Base-by-base conservation (phyloP, 169 alveolate species). In the Plasmodium gonderi region DNA sequence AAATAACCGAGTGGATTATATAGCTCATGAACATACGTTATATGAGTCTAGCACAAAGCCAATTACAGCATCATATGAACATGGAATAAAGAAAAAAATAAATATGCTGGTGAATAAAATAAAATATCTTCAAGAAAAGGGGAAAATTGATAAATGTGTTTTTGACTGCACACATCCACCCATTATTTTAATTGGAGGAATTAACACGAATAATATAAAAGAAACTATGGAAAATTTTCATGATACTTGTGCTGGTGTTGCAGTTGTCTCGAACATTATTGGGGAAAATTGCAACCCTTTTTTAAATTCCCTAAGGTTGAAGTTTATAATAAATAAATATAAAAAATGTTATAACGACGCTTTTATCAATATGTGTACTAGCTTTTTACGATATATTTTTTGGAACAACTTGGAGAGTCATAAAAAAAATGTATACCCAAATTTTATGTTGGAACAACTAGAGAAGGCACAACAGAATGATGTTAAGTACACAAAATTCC, bases 21-120 rank as follows among this genome's bases (percentile, higher is more conserved):
- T 82, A 69, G 92, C 80, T 17, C 92, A 82, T 82, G 92, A 82
- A 68, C 75, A 82, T 40, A 82, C 92, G 11, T 82, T 82, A 45
- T 82, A 82, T 69, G 82, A 82, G n/a, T 69, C 83, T 9, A 82
- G 31, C 1, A 82, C 92, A 7, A 82, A 82, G 54, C 9, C 11
- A 67, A 72, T 68, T 33, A 51, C 60, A 11, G 51, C 81, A 20
- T 67, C 92, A 0, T 40, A 82, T 69, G 60, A 42, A 31, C 76
- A 67, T 3, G 82, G 82, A 26, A 14, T 82, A 33, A 82, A 82
- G 51, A 17, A 82, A 82, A 67, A 82, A 29, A 69, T 82, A 82
- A 5, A 29, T 0, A 82, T n/a, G 9, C 60, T 82, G 23, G 45
- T 26, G 12, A 14, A 75, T 69, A 82, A 38, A 23, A 45, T 82